Evolutionary conservation across 805 yeast genomes (phyloP).

Genomic region (Ogataea populi-albae): DNA sequence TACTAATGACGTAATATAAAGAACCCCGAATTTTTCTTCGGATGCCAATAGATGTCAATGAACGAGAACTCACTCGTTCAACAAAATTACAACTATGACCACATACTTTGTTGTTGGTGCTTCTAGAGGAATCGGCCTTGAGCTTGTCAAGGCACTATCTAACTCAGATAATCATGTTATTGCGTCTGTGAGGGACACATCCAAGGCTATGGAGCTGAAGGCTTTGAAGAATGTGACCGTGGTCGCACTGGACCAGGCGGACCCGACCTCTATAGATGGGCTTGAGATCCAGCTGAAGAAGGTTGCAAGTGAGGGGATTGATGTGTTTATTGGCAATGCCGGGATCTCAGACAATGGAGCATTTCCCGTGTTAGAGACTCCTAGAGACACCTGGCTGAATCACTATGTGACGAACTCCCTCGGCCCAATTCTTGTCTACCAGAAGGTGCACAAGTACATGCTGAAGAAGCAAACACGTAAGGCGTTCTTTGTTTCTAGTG

Average conservation of each 20-base stretch:
- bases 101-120: slow-evolving; percentile 3
- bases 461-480: slow-evolving; percentile 26
- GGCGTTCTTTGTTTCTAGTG: slow-evolving; percentile 30
- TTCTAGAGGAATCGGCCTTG: slow-evolving; percentile 2
- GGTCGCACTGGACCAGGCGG: slow-evolving; percentile 23
- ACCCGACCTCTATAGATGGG: slow-evolving; percentile 17
- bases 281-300: slow-evolving; percentile 15
- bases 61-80: too few relatives aligned
- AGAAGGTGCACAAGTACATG: slow-evolving; percentile 31
- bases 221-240: slow-evolving; percentile 17
- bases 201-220: slow-evolving; percentile 16
- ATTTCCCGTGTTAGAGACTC: background rate
- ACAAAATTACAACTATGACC: too few relatives aligned
- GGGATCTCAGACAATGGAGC: slow-evolving; percentile 17
- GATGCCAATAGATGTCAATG: too few relatives aligned
- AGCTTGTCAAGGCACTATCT: background rate
- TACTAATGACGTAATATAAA: too few relatives aligned
- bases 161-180: slow-evolving; percentile 1
- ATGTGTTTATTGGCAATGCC: slow-evolving; percentile 37
- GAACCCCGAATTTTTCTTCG: too few relatives aligned
- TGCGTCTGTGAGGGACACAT: slow-evolving; percentile 2
- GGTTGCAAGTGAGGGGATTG: slow-evolving; percentile 25
- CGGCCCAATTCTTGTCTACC: slow-evolving; percentile 33
- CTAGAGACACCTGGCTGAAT: background rate
- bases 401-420: slow-evolving; percentile 25